phyloP scores from a whole-genome alignment of 345 rosid species.

The Microcos paniculata region DNA sequence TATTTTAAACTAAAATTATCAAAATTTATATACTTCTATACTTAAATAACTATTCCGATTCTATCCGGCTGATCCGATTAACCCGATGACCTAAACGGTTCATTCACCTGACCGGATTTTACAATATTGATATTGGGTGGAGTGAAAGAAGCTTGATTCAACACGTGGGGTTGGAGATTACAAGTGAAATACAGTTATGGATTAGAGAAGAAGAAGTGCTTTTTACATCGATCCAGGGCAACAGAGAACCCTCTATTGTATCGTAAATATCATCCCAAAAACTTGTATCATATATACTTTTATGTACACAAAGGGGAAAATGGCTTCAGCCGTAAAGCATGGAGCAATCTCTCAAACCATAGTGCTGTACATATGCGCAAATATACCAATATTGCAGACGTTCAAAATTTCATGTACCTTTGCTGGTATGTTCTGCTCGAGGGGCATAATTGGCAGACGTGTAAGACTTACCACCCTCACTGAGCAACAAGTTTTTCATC shows the following conservation, averaged over 20 bases:
- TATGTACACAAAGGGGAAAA: neutral
- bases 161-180: too few species aligned
- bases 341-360: slow-evolving; percentile 22
- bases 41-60: too few species aligned
- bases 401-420: slow-evolving; percentile 14
- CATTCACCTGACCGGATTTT: too few species aligned
- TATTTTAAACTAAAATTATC: too few species aligned
- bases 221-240: slow-evolving; percentile 17
- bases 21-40: too few species aligned
- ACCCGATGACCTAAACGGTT: too few species aligned
- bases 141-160: too few species aligned
- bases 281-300: slow-evolving; percentile 2
- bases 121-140: too few species aligned
- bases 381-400: slow-evolving; percentile 3
- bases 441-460: slow-evolving; percentile 15
- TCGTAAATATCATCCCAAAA: neutral
- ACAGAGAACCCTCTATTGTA: neutral
- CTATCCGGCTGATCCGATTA: too few species aligned
- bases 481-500: slow-evolving; percentile 58
- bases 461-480: slow-evolving; percentile 42
- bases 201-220: neutral
- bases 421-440: slow-evolving; percentile 19
- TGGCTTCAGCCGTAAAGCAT: slow-evolving; percentile 14
- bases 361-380: slow-evolving; percentile 30
- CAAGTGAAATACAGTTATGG: slow-evolving; percentile 12